Base-by-base conservation (phyloP, 805 yeast genomes). In the Clavispora santaluciae region DNA sequence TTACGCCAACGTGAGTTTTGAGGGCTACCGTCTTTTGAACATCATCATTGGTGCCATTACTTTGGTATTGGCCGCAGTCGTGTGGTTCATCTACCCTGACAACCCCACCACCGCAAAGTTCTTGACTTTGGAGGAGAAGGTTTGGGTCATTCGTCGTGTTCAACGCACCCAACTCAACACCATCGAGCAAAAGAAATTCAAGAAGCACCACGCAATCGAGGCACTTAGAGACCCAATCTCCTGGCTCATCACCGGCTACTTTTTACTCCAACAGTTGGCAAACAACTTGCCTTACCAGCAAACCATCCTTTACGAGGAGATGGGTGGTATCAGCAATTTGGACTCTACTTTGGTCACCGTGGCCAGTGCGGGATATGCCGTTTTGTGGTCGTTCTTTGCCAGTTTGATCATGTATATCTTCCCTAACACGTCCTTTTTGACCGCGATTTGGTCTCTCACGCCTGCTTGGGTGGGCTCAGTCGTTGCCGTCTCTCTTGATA, bases 41-140 rank as follows among this genome's bases (percentile, higher is more conserved):
- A 70, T 80, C 24, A 72, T 79, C 37, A 68, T 75, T 40, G 87
- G 85, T 36, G 73, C 78, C 11, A 54, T 76, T 30, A 76, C 85
- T 0, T 60, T 78, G 17, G 20, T 53, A 5, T 39, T 48, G 36
- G 17, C 54, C 2, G 41, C 44, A 1, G 12, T 46, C 2, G 39
- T 50, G 12, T 56, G 57, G 38, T 64, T 66, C 43, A 38, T 66
- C 16, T 79, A 76, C 50, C 86, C 86, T 30, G 68, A 72, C 43
- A 76, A 78, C 53, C 85, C 85, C 12, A 56, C 79, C 0, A 67
- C 63, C 44, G 78, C 79, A 5, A 64, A 57, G 42, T 75, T 75
- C 48, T 61, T 80, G 36, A 45, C 70, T 4, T 54, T 51, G 2
- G 66, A 74, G 33, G 85, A 80, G 54, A 76, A 69, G 50, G 69